These are phyloP conservation scores for Digitaria exilis DNA, from an alignment of 202 grass and related monocot species.

Conservation along the genomic window DNA sequence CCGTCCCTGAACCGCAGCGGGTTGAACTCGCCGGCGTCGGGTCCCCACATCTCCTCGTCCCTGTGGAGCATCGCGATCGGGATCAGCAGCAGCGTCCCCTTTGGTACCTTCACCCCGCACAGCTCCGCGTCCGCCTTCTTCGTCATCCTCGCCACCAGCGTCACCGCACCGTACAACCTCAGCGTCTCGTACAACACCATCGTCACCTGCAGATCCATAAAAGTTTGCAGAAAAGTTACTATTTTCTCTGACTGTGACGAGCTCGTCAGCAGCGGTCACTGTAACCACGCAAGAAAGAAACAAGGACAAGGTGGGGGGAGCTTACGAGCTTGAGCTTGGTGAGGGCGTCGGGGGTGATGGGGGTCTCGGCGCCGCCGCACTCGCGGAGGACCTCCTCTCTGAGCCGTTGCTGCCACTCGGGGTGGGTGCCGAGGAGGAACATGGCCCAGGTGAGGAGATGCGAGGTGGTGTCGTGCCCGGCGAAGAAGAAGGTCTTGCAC, in stretches of 20 bases:
- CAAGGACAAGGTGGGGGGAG: too few species aligned
- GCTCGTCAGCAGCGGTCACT: too few species aligned
- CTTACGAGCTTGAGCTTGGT: slow-evolving; percentile 64
- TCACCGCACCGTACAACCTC: slow-evolving; percentile 56
- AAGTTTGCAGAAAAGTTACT: too few species aligned
- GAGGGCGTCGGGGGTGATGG: slow-evolving; percentile 40
- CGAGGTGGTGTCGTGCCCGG: slow-evolving; percentile 63
- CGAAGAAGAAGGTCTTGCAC: slow-evolving; percentile 79
- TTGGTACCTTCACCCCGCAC: slow-evolving; percentile 38
- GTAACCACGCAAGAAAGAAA: too few species aligned
- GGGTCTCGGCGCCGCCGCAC: slow-evolving; percentile 31
- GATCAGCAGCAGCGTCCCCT: slow-evolving; percentile 34
- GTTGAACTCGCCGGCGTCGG: slow-evolving; percentile 53
- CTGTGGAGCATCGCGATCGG: slow-evolving; percentile 57
- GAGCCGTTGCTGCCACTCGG: slow-evolving; percentile 53
- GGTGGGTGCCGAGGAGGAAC: slow-evolving; percentile 61
- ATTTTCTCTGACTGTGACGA: too few species aligned
- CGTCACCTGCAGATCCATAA: too few species aligned
- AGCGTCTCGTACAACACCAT: slow-evolving; percentile 56
- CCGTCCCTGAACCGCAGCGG: slow-evolving; percentile 61
- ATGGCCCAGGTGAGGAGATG: slow-evolving; percentile 60
- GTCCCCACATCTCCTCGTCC: slow-evolving; percentile 50
- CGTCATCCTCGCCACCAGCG: neutral
- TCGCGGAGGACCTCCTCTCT: slow-evolving; percentile 57
- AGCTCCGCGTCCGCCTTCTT: slow-evolving; percentile 32